Conservation (phyloP, 352 stramenopile species). For the Globisporangium apiculatum region DNA sequence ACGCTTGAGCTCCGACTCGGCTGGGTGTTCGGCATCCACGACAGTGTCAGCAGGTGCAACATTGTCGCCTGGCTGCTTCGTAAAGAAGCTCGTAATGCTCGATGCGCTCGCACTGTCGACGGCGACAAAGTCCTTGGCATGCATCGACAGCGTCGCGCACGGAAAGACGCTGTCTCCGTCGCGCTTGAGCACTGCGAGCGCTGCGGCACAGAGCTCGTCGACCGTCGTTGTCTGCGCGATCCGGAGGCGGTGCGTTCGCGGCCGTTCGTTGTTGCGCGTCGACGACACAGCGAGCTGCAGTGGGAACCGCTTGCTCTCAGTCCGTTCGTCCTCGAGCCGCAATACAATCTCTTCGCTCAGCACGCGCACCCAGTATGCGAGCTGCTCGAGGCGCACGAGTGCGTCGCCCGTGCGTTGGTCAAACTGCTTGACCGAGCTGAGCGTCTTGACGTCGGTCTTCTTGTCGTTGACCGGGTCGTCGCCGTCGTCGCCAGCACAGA, state of each 20-base stretch:
- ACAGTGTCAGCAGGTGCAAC: too few species aligned
- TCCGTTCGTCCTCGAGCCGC: constrained; percentile 70
- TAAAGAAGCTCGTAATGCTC: constrained; percentile 73
- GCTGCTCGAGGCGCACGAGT: constrained; percentile 38
- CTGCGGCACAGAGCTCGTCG: constrained; percentile 42
- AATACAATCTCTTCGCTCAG: constrained; percentile 69
- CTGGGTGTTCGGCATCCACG: constrained; percentile 5
- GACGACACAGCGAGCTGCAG: constrained; percentile 50
- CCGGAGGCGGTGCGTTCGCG: constrained; percentile 35
- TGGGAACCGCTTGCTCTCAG: constrained; percentile 74
- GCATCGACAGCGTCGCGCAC: constrained; percentile 42
- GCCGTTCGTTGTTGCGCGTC: constrained; percentile 42
- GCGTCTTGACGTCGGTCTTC: constrained; percentile 57
- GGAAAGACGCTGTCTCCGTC: constrained; percentile 54
- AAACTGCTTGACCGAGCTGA: constrained; percentile 76
- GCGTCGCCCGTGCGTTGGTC: constrained; percentile 47
- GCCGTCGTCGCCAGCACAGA: constrained; percentile 61
- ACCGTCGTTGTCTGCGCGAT: constrained; percentile 53
- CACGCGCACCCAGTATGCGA: constrained; percentile 73
- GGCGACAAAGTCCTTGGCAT: constrained; percentile 64
- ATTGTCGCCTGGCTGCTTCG: constrained; percentile 15
- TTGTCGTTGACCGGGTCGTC: constrained; percentile 66
- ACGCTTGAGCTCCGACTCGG: constrained; percentile 20
- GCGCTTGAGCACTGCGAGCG: constrained; percentile 43
- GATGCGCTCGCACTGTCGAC: constrained; percentile 27